phyloP scores from a whole-genome alignment of 495 filamentous ascomycete species.

The Xylaria cubensis region DNA sequence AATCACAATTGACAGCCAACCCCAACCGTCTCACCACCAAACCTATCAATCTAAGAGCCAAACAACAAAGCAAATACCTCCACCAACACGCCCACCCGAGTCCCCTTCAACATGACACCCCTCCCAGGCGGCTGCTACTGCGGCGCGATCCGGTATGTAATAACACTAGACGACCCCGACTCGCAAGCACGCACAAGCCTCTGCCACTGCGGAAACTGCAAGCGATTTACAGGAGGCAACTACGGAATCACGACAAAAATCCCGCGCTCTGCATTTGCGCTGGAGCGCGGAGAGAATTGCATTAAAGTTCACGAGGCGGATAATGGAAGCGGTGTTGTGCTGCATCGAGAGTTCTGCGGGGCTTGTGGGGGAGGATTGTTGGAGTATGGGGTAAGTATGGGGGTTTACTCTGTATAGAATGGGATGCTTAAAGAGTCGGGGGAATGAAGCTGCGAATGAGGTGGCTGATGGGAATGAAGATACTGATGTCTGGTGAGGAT shows the following conservation, averaged over 20 bases:
- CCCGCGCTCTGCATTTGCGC: slow-evolving; percentile 49
- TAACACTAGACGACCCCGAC: slow-evolving; percentile 43
- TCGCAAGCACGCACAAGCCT: slow-evolving; percentile 68
- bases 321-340: slow-evolving; percentile 59
- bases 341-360: slow-evolving; percentile 70
- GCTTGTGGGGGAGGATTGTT: slow-evolving; percentile 67
- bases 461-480: neutral
- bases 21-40: neutral
- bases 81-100: neutral
- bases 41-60: neutral
- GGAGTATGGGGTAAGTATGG: slow-evolving; percentile 63
- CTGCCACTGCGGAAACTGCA: slow-evolving; percentile 70
- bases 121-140: slow-evolving; percentile 52
- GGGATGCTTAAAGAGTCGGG: no score
- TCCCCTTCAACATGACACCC: slow-evolving; percentile 27
- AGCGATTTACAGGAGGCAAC: slow-evolving; percentile 68
- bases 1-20: neutral
- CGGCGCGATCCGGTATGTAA: slow-evolving; percentile 46
- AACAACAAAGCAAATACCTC: neutral
- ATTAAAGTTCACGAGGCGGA: slow-evolving; percentile 61
- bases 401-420: no score
- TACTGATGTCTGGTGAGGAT: neutral
- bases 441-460: neutral
- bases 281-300: slow-evolving; percentile 41
- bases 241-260: slow-evolving; percentile 71